Conservation (phyloP, 2,329 filamentous ascomycete species). For the Tympanopsis confertula region DNA sequence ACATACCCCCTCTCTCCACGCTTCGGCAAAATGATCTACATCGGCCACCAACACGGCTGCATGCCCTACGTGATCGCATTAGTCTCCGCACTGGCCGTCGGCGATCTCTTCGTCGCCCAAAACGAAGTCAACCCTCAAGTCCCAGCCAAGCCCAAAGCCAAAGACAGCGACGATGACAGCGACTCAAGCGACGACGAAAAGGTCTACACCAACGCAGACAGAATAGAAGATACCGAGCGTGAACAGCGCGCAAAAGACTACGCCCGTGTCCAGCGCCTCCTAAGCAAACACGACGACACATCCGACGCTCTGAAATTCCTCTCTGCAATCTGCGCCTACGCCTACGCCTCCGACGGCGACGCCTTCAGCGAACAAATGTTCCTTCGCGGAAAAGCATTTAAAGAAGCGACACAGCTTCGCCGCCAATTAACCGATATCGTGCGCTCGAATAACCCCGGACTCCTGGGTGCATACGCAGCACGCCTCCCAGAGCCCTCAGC, state of each 20-base stretch:
- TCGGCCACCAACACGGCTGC: conserved; percentile 73
- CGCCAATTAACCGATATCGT: conserved; percentile 74
- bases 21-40: conserved; percentile 81
- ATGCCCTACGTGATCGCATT: conserved; percentile 77
- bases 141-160: conserved; percentile 24
- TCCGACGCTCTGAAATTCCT: background rate
- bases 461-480: conserved; percentile 39
- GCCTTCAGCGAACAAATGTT: conserved; percentile 45
- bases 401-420: conserved; percentile 74
- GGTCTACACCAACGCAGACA: conserved; percentile 46
- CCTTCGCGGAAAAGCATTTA: conserved; percentile 75
- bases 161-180: conserved; percentile 31
- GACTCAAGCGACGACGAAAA: conserved; percentile 52
- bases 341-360: background rate
- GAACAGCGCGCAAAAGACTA: background rate
- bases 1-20: conserved; percentile 83
- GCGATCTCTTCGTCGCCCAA: conserved; percentile 77
- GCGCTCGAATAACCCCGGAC: conserved; percentile 60
- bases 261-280: background rate
- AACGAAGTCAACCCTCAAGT: conserved; percentile 58
- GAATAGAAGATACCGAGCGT: background rate
- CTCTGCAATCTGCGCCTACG: conserved; percentile 1
- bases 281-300: conserved; percentile 1
- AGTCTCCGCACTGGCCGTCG: conserved; percentile 77
- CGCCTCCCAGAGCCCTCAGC: conserved; percentile 46